These are phyloP conservation scores for Chaetomium tenue DNA, from an alignment of 495 filamentous ascomycete species.

Conservation along the genomic window DNA sequence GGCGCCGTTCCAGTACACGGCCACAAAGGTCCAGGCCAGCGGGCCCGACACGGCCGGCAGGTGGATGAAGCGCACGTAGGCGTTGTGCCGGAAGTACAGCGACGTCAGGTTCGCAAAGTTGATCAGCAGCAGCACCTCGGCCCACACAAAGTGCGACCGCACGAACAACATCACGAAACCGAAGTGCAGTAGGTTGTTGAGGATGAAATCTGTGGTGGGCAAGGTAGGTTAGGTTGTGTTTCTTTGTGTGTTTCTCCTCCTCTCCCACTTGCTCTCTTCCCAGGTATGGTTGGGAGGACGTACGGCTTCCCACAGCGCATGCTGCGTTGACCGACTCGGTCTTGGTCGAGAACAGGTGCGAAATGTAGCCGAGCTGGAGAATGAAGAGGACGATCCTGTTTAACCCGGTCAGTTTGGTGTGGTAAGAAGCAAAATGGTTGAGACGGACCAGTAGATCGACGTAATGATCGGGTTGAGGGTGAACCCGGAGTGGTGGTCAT, in stretches of 20 bases:
- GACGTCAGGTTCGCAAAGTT: constrained; percentile 76
- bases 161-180: constrained; percentile 81
- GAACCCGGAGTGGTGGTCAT: constrained; percentile 66
- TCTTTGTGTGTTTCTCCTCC: not conserved
- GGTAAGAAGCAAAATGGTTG: not conserved
- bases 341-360: constrained; percentile 68
- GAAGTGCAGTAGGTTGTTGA: constrained; percentile 77
- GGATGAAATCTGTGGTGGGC: constrained; percentile 62
- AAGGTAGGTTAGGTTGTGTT: not conserved
- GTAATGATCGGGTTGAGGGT: constrained; percentile 68
- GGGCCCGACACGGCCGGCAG: constrained; percentile 70
- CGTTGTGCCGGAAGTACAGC: constrained; percentile 75
- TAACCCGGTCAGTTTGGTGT: constrained; percentile 9
- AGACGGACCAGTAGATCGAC: constrained; percentile 68
- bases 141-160: constrained; percentile 65
- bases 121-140: constrained; percentile 70
- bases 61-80: constrained; percentile 68
- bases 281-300: not conserved
- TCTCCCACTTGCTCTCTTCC: not conserved
- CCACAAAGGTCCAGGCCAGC: constrained; percentile 78
- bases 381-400: constrained; percentile 70
- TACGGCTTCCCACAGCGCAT: constrained; percentile 65
- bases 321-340: constrained; percentile 61
- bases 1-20: constrained; percentile 84
- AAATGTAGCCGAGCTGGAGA: constrained; percentile 71